Conservation (phyloP, 2,329 filamentous ascomycete genomes). For the Monosporascus sp. region DNA sequence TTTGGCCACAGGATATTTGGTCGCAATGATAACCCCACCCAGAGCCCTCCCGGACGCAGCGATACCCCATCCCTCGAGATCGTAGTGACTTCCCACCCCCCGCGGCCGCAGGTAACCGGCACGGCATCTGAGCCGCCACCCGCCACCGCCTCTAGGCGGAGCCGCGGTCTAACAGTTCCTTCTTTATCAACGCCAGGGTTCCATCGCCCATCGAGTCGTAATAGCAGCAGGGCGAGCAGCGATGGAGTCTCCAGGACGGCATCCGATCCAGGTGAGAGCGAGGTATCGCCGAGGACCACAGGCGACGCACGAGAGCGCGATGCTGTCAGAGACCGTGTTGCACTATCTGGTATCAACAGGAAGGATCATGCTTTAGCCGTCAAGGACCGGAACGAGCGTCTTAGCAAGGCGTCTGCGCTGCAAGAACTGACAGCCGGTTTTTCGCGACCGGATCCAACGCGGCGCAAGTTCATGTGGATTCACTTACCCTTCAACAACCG, state of each 20-base stretch:
- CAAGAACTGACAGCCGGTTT: slow-evolving; percentile 33
- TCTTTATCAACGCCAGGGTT: slow-evolving; percentile 21
- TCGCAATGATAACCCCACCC: slow-evolving; percentile 7
- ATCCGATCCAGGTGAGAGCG: slow-evolving; percentile 26
- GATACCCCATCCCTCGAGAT: slow-evolving; percentile 28
- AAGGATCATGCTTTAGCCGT: slow-evolving; percentile 1
- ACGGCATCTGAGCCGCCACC: slow-evolving; percentile 17
- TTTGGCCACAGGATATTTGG: slow-evolving; percentile 21
- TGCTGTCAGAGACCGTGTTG: not conserved
- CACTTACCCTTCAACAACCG: slow-evolving; percentile 52
- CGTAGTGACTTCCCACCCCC: slow-evolving; percentile 27
- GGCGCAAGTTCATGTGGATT: slow-evolving; percentile 51
- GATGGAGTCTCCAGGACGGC: slow-evolving; percentile 13
- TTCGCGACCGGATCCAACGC: slow-evolving; percentile 30
- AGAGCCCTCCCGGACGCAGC: slow-evolving; percentile 5
- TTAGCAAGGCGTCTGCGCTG: slow-evolving; percentile 13
- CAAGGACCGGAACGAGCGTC: slow-evolving; percentile 4
- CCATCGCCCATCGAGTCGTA: slow-evolving; percentile 22
- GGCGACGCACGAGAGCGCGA: not conserved
- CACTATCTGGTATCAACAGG: slow-evolving; percentile 1
- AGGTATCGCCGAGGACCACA: slow-evolving; percentile 16
- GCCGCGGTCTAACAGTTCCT: slow-evolving; percentile 29
- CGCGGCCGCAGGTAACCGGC: slow-evolving; percentile 21
- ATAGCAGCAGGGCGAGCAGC: slow-evolving; percentile 20
- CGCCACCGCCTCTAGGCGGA: slow-evolving; percentile 8